Percentiles rank a stretch among this genome's conserved stretches.
Evolutionary conservation across 441 rosid species (phyloP).

Genomic region (Euphorbia celastroides): DNA sequence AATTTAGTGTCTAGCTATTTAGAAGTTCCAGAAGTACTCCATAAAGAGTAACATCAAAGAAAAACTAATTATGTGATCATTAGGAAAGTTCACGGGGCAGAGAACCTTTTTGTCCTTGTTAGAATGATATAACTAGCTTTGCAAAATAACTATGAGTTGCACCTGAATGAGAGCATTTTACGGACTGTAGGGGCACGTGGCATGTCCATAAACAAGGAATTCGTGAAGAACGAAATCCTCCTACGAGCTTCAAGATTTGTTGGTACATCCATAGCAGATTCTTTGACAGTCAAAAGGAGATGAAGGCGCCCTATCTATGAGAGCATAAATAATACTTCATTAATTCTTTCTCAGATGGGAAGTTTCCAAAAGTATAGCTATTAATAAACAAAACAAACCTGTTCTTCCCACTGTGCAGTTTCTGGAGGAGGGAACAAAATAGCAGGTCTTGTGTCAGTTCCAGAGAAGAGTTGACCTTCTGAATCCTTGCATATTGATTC

Average conservation of each 20-base stretch:
- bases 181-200: conserved; percentile 95
- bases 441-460: conserved; percentile 80
- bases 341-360: background rate
- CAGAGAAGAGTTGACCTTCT: conserved; percentile 89
- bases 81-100: background rate
- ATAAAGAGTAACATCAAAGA: background rate
- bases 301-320: conserved; percentile 84
- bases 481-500: conserved; percentile 90
- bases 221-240: conserved; percentile 89
- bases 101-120: conserved; percentile 4
- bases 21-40: conserved; percentile 5
- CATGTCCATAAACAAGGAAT: conserved; percentile 98
- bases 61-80: background rate
- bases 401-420: conserved; percentile 95
- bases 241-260: conserved; percentile 97
- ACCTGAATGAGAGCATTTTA: conserved; percentile 99
- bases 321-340: conserved; percentile 15
- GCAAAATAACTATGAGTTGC: conserved; percentile 10
- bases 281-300: conserved; percentile 89
- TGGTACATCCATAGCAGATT: conserved; percentile 87
- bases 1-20: conserved; percentile 3
- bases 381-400: conserved; percentile 35
- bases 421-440: conserved; percentile 70
- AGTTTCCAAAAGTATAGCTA: background rate
- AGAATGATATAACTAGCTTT: background rate